Evolutionary conservation across 345 rosid species (phyloP), one percentile per base, ranked within the genome.

Genomic region (Ceriops decandra): DNA sequence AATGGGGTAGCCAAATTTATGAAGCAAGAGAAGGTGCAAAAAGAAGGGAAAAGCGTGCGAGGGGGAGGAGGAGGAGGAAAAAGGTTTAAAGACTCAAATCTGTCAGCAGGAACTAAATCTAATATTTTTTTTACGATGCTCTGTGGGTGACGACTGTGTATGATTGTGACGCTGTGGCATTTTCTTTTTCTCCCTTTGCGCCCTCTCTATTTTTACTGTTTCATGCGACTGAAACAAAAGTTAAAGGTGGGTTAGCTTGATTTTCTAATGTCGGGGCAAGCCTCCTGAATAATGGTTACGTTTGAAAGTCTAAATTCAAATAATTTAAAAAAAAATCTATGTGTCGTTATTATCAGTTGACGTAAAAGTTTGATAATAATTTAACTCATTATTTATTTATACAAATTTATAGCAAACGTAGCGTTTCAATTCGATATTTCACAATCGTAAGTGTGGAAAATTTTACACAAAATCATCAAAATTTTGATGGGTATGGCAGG

Each of bases 21-120:
- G 90, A 89, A 91, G 97, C 97, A 87, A 90, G 87, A 71, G 87
- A 81, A 82, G 85, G 88, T 86, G 72, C 81, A 76, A 69, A 85
- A 83, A 86, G 77, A 70, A 73, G 76, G 68, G 57, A 82, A 83
- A 81, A 67, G 82, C 72, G 53, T 30, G 74, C 57, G 62, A 46
- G 66, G 63, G n/a, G 38, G 53, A n/a, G n/a, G n/a, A 15, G 3
- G 60, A 46, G 63, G 60, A 71, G 17, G 38, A 47, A 11, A 11
- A 61, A 76, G 75, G 35, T 33, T 49, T 0, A 68, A 76, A 77
- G 78, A 36, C 1, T 42, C 1, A 3, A 3, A 70, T 70, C 65
- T 73, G 73, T 38, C 65, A 67, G 73, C 65, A 67, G 73, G 79
- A 65, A 72, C 75, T 59, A 56, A 71, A 72, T 67, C 68, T 74